Evolutionary conservation across 495 filamentous ascomycete genomes (phyloP).

Genomic region (Penicillium robsamsonii): DNA sequence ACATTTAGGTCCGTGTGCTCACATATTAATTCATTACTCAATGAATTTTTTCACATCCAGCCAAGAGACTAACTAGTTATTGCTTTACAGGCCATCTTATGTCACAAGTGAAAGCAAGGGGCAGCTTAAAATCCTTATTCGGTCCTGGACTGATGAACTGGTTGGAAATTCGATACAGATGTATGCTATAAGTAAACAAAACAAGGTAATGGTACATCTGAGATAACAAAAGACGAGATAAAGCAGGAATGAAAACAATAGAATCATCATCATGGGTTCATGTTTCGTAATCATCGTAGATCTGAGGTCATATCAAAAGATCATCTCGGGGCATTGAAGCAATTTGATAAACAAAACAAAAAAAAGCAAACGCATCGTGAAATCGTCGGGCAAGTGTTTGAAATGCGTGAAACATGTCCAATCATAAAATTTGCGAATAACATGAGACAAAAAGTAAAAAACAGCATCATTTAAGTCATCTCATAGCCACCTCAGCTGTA

Average conservation of each 20-base stretch:
- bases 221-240: conserved; percentile 2
- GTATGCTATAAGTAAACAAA: neutral
- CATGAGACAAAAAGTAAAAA: conserved; percentile 10
- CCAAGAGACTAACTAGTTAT: neutral
- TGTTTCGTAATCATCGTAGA: conserved; percentile 29
- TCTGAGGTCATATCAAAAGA: conserved; percentile 23
- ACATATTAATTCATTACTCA: neutral
- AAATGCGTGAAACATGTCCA: conserved; percentile 25
- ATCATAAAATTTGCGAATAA: conserved; percentile 10
- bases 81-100: neutral
- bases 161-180: neutral
- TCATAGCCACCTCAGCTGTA: conserved; percentile 17
- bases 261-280: conserved; percentile 9
- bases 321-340: neutral
- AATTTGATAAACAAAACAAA: conserved; percentile 5
- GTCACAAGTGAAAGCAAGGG: conserved; percentile 6
- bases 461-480: conserved; percentile 6
- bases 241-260: neutral
- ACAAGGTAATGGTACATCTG: conserved; percentile 26
- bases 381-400: conserved; percentile 15
- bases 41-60: neutral
- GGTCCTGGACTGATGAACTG: neutral
- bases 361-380: conserved; percentile 20
- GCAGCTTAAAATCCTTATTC: neutral
- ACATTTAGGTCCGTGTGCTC: neutral